Percentiles rank a stretch among this genome's conserved stretches.
These are phyloP conservation scores for grape (Vitis vinifera) DNA, from an alignment of 164 flowering plant species.

Conservation along the genomic window ASM3070453v1 NC_081822.1:31217001-31217500, in stretches of 20 bases:
- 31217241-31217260: constrained; percentile 94
- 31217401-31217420: constrained; percentile 40
- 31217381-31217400: neutral
- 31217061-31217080: neutral
- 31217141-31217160: constrained; percentile 85
- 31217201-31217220: constrained; percentile 73
- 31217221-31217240: constrained; percentile 82
- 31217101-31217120: constrained; percentile 72
- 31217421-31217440: constrained; percentile 78
- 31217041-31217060: too few relatives aligned
- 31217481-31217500: constrained; percentile 77
- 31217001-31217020: too few relatives aligned
- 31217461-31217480: constrained; percentile 69
- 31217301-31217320: neutral
- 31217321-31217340: neutral
- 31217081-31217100: constrained; percentile 70
- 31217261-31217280: constrained; percentile 81
- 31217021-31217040: too few relatives aligned
- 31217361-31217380: neutral
- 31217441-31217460: constrained; percentile 75
- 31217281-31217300: neutral
- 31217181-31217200: constrained; percentile 80
- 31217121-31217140: constrained; percentile 67
- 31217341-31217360: neutral
- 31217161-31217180: constrained; percentile 83